Conservation (phyloP, 352 stramenopile species). For the Hyaloperonospora brassicae region DNA sequence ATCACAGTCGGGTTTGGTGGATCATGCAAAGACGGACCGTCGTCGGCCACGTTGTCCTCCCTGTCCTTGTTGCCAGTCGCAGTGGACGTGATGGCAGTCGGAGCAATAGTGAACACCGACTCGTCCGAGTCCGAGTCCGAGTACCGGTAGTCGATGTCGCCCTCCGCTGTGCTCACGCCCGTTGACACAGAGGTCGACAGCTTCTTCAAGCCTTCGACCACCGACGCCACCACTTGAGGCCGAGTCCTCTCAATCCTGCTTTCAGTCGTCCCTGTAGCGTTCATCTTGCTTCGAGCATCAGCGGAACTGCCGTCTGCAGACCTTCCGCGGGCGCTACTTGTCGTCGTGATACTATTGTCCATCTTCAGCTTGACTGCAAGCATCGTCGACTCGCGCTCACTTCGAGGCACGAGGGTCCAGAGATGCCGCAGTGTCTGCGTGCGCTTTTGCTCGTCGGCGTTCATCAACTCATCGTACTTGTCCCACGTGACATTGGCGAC, state of each 20-base stretch:
- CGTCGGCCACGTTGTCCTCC: constrained; percentile 1
- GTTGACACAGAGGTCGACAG: constrained; percentile 13
- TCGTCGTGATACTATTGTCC: constrained; percentile 9
- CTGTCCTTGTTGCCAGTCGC: constrained; percentile 12
- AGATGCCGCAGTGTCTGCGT: constrained; percentile 32
- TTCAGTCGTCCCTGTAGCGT: not conserved
- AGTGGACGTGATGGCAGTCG: constrained; percentile 6
- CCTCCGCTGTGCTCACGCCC: constrained; percentile 6
- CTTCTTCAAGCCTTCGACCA: constrained; percentile 17
- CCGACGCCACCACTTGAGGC: constrained; percentile 13
- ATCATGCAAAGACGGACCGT: not conserved
- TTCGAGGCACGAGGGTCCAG: constrained; percentile 33
- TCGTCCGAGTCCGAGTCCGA: constrained; percentile 21
- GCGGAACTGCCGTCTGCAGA: constrained; percentile 10
- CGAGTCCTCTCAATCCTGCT: constrained; percentile 1
- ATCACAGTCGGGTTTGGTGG: constrained; percentile 22
- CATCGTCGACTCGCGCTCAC: constrained; percentile 28
- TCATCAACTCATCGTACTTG: constrained; percentile 34
- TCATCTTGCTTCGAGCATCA: constrained; percentile 14
- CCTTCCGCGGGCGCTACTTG: not conserved
- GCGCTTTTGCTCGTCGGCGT: constrained; percentile 30
- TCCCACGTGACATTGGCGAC: constrained; percentile 39
- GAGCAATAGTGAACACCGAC: constrained; percentile 17
- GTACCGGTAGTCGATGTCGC: constrained; percentile 9
- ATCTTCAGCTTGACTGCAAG: constrained; percentile 32